Evolutionary conservation across 768 basidiomycete genomes (phyloP), one percentile per base, ranked within the genome.

Genomic region (Astraeus odoratus): DNA sequence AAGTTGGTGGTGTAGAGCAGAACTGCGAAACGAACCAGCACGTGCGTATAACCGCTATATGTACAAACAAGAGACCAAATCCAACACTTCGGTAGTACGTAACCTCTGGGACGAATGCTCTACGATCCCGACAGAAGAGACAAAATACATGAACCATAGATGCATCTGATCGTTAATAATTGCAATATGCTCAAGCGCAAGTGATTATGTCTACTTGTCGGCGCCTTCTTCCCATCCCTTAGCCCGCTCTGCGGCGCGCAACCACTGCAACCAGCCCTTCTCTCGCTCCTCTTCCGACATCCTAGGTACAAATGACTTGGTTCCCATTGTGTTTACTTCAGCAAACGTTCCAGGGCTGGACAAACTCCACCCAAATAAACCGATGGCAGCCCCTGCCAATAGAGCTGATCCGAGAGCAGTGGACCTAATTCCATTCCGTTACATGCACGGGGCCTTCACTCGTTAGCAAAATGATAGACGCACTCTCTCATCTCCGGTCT

Each of bases 401-500:
- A 99, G 70, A 19, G 96, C 96, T 8, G 93, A 90, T 16, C 96
- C 96, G 39, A 99, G 74, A 2, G 96, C 96, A 13, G 96, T 99
- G 2, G 90, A 94, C 64, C 88, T 91, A 53, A n/a, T 42, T 30
- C 22, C 8, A 27, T 12, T 41, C 6, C 27, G 16, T 16, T 5
- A 8, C 3, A 36, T 27, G n/a, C 25, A 35, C 8, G 25, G 8
- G 1, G 19, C 35, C 39, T 19, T 38, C 19, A 30, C 0, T 35
- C n/a, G 4, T 33, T 12, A 13, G 35, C 13, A 29, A 45, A 25
- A 25, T 9, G 31, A 27, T 39, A 36, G 7, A 77, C 86, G 51
- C 59, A 89, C 90, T 99, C 96, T 61, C 95, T 72, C 96, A 99
- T 99, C 59, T 90, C 83, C 9, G 95, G 96, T 44, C 96, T 75